Evolutionary conservation across 225 moss, liverwort and hornwort genomes (phyloP).

Genomic region (Sphagnum tenellum): DNA sequence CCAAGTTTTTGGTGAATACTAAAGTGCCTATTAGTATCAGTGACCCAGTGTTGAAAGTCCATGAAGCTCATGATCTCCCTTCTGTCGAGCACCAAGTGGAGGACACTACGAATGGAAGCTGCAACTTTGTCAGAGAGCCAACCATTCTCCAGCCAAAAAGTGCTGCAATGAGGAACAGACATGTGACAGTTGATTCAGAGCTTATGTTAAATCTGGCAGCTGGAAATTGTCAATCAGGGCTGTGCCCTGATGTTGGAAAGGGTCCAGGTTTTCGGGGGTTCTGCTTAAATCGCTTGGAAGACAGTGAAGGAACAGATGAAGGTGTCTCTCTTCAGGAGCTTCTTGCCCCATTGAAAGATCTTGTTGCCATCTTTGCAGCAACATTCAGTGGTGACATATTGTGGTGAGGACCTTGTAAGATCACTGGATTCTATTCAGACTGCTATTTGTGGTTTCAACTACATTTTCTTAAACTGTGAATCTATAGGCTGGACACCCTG

Average conservation of each 20-base stretch:
- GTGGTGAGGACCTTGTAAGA: constrained; percentile 20
- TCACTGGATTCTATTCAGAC: no score
- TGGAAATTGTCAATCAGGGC: neutral
- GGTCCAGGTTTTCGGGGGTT: constrained; percentile 12
- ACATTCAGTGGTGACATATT: constrained; percentile 35
- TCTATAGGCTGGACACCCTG: no score
- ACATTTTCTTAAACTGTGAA: no score
- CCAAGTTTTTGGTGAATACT: neutral
- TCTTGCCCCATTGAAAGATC: constrained; percentile 23
- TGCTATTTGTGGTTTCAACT: no score
- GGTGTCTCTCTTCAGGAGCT: constrained; percentile 28
- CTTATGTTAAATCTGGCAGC: neutral
- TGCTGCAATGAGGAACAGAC: neutral
- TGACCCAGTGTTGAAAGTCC: neutral
- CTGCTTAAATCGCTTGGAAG: constrained; percentile 25
- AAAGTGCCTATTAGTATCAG: neutral
- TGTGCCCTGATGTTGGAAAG: neutral
- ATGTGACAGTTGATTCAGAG: neutral
- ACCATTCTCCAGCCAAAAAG: neutral
- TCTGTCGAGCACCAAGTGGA: neutral
- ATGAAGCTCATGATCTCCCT: neutral
- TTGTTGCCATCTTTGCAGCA: constrained; percentile 35
- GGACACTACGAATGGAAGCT: neutral
- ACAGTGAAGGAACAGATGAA: constrained; percentile 1
- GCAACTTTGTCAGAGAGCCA: neutral